Conservation (phyloP, 805 yeast genomes). For the Wickerhamomyces xylosicus region DNA sequence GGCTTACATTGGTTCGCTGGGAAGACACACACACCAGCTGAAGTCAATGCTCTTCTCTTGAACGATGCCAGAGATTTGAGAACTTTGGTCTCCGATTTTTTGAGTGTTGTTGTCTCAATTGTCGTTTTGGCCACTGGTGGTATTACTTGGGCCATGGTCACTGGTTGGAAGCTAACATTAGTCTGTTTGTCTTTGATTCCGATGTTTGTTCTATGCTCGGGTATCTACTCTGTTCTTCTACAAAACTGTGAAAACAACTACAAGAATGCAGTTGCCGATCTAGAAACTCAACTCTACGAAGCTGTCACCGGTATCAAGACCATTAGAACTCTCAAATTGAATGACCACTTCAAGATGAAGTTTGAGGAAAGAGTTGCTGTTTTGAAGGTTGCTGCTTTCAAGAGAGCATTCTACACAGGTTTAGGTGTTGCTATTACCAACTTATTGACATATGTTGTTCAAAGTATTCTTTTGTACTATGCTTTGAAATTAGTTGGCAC, state of each 20-base stretch:
- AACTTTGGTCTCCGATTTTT: constrained; percentile 48
- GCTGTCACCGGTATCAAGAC: constrained; percentile 51
- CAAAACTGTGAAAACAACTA: constrained; percentile 50
- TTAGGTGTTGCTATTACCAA: constrained; percentile 52
- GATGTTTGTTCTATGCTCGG: constrained; percentile 39
- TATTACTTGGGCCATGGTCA: constrained; percentile 61
- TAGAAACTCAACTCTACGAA: constrained; percentile 45
- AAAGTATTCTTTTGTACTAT: constrained; percentile 66
- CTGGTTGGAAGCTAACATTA: constrained; percentile 82
- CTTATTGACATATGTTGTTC: constrained; percentile 46
- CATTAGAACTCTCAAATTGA: constrained; percentile 46
- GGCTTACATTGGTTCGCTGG: constrained; percentile 41
- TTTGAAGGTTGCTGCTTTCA: constrained; percentile 30
- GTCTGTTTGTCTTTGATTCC: constrained; percentile 78
- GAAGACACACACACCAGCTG: constrained; percentile 32
- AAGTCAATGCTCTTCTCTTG: constrained; percentile 55
- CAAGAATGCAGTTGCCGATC: constrained; percentile 40
- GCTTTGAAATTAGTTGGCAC: constrained; percentile 64
- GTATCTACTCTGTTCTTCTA: constrained; percentile 38
- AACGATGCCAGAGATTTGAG: constrained; percentile 79
- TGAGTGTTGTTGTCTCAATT: constrained; percentile 44
- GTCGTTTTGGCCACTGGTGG: constrained; percentile 49
- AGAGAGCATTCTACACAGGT: constrained; percentile 54
- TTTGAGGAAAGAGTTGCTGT: constrained; percentile 22
- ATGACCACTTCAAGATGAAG: constrained; percentile 31